Conservation (phyloP, 495 filamentous ascomycete genomes). For the Penicillium samsonianum region DNA sequence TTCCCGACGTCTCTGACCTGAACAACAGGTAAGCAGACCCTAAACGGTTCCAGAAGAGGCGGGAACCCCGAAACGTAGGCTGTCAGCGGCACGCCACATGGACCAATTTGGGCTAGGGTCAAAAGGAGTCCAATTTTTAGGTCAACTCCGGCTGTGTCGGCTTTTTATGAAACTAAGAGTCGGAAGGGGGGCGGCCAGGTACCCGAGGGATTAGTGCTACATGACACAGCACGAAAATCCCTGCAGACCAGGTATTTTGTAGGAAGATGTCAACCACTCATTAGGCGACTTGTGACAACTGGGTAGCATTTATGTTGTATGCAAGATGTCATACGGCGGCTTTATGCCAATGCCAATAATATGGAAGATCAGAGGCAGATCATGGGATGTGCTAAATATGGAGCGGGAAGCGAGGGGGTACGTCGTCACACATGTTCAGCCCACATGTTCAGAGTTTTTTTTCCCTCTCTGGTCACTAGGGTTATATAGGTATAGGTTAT, state of each 20-base stretch:
- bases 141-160: slow-evolving; percentile 7
- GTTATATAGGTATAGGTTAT: no score
- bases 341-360: neutral
- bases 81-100: slow-evolving; percentile 5
- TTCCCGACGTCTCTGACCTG: neutral
- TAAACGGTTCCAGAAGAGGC: slow-evolving; percentile 4
- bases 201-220: neutral
- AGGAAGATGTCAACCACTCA: neutral
- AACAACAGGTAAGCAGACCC: neutral
- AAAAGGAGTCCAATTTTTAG: neutral
- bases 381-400: slow-evolving; percentile 13
- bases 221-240: neutral
- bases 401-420: slow-evolving; percentile 14
- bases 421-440: slow-evolving; percentile 2
- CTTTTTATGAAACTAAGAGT: neutral
- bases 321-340: neutral
- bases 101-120: neutral
- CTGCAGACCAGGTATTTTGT: neutral
- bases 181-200: neutral
- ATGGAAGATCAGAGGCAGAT: slow-evolving; percentile 13
- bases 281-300: neutral
- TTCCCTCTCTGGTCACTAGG: neutral
- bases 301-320: neutral
- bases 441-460: slow-evolving; percentile 6
- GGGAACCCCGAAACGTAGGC: slow-evolving; percentile 2